Base-by-base conservation (phyloP, 140 eudicot genomes). In the Flaveria floridana region DNA sequence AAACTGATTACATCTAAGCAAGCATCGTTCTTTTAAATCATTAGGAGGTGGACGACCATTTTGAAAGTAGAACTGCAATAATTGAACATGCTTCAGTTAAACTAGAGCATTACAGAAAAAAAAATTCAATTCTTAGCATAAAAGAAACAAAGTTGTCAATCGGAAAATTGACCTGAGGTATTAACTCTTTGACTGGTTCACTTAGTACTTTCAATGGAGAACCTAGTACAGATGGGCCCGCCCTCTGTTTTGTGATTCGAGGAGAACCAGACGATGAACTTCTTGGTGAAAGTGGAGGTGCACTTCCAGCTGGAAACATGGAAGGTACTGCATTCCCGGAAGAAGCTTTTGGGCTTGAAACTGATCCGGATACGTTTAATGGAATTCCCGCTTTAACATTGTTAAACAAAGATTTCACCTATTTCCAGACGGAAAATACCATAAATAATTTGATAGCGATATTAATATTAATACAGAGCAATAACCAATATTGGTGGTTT, bases 241-340 rank as follows among this genome's bases (percentile, higher is more conserved):
- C 84, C 82, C 95, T 81, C 6, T 84, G 97, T 80, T 87, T 90
- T 71, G 79, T 74, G 53, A 89, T 63, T 55, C 96, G 94, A 63
- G 99, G 99, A 15, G 99, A 94, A 71, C 99, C 90, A n/a, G 91
- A 84, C n/a, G 92, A 84, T 47, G 84, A 80, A 76, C 95, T 94
- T 79, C 99, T 85, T 67, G 99, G 99, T 39, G 99, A 94, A 71
- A 94, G 96, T 18, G 97, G 99, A 57, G 99, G 97, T 3, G 97
- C 87, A 69, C 97, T 94, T 16, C 94, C 97, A 75, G 99, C 89
- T 57, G 97, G 90, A 77, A 94, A 94, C 89, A 94, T 89, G 59
- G 97, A 90, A 74, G 99, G 97, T 68, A 90, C 58, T 41, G 95
- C 47, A 79, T 73, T 90, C 70, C 76, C 82, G 6, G 83, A 79